phyloP scores from a whole-genome alignment of 1,284 basidiomycete genomes.

The Boletellus deceptivus region DNA sequence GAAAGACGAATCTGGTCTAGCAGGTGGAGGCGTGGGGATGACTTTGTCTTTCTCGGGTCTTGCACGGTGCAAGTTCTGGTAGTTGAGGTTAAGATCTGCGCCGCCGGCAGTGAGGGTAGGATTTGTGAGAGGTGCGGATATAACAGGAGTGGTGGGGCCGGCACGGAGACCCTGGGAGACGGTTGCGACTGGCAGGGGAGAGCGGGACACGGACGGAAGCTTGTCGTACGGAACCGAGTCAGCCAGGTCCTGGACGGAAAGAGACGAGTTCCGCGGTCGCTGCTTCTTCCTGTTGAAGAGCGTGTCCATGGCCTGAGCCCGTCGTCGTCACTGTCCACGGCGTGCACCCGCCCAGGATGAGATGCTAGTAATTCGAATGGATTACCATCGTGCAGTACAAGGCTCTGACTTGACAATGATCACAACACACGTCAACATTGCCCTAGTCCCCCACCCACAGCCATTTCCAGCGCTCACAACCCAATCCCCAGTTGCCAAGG shows the following conservation, averaged over 20 bases:
- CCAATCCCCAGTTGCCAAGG: constrained; percentile 35
- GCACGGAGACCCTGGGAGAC: constrained; percentile 56
- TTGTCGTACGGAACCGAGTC: constrained; percentile 76
- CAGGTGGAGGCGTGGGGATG: constrained; percentile 35
- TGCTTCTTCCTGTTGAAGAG: constrained; percentile 42
- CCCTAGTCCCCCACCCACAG: constrained; percentile 15
- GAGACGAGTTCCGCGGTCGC: constrained; percentile 49
- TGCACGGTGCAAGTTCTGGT: constrained; percentile 43
- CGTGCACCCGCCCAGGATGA: constrained; percentile 8
- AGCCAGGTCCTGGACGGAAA: constrained; percentile 41
- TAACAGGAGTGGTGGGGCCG: constrained; percentile 34
- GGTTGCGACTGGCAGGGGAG: constrained; percentile 57
- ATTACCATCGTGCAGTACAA: constrained; percentile 6
- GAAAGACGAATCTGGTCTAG: constrained; percentile 50
- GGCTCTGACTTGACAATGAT: constrained; percentile 1
- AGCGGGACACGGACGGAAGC: constrained; percentile 51
- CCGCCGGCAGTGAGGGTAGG: constrained; percentile 68
- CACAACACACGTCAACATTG: constrained; percentile 30
- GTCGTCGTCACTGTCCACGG: constrained; percentile 14
- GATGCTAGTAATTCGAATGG: not conserved
- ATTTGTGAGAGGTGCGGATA: constrained; percentile 78
- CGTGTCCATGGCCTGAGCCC: constrained; percentile 30
- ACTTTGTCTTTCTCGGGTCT: constrained; percentile 53
- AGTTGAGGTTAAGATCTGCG: constrained; percentile 66
- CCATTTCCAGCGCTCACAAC: constrained; percentile 20